Conservation (phyloP, 768 basidiomycete species). For the Hericium alpestre region DNA sequence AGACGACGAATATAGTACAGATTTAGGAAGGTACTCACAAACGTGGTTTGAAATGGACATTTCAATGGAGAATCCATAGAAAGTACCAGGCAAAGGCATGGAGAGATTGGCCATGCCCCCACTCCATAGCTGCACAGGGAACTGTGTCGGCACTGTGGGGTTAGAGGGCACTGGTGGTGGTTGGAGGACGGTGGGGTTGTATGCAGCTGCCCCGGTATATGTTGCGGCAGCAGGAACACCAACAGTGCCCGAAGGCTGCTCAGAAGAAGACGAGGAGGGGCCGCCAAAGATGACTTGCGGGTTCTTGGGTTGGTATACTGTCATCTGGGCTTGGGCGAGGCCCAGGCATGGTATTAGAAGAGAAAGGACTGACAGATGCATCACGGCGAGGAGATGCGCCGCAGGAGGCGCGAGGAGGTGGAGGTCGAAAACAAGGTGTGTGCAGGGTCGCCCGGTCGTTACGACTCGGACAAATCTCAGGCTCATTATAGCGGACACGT, state of each 20-base stretch:
- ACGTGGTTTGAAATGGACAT: slow-evolving; percentile 61
- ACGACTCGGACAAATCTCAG: too few relatives aligned
- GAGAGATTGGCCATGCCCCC: slow-evolving; percentile 25
- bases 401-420: too few relatives aligned
- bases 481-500: too few relatives aligned
- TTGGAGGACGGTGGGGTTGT: slow-evolving; percentile 38
- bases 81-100: slow-evolving; percentile 40
- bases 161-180: slow-evolving; percentile 36
- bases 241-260: background rate
- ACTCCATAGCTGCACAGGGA: slow-evolving; percentile 30
- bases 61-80: slow-evolving; percentile 69
- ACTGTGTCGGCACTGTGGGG: slow-evolving; percentile 31
- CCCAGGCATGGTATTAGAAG: background rate
- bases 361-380: slow-evolving; percentile 3
- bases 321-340: slow-evolving; percentile 7
- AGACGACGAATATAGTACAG: background rate
- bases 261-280: background rate
- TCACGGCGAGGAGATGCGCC: background rate
- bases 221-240: slow-evolving; percentile 25
- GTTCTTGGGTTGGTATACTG: slow-evolving; percentile 9
- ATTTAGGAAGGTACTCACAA: slow-evolving; percentile 31
- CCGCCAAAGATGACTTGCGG: slow-evolving; percentile 12
- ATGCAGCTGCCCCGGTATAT: slow-evolving; percentile 39
- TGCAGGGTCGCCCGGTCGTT: too few relatives aligned
- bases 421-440: too few relatives aligned